Percentiles rank a stretch among this genome's conserved stretches.
Evolutionary conservation across 495 filamentous ascomycete species (phyloP).

Genomic region (Aspergillus sclerotioniger): DNA sequence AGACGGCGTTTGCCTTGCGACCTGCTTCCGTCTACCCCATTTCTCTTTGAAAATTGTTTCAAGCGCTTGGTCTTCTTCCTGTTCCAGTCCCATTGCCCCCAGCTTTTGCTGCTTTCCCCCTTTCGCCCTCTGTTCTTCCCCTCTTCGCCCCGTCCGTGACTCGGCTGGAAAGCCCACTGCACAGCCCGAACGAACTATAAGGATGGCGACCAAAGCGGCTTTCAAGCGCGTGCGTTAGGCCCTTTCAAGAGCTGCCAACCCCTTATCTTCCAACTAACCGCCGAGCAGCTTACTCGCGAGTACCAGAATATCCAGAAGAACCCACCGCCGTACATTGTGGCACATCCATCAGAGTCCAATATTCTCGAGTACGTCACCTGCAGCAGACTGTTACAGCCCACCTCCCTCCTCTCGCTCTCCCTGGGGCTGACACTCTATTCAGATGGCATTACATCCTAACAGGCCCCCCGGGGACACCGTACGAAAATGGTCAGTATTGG

Average conservation of each 20-base stretch:
- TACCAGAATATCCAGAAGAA: slow-evolving; percentile 90
- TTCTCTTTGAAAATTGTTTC: not conserved
- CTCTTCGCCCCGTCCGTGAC: not conserved
- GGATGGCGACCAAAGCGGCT: slow-evolving; percentile 80
- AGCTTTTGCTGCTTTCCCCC: not conserved
- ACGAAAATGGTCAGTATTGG: slow-evolving; percentile 96
- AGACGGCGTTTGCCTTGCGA: no score
- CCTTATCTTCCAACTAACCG: slow-evolving; percentile 14
- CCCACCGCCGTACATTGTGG: slow-evolving; percentile 88
- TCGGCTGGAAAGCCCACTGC: not conserved
- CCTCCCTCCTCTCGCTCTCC: not conserved
- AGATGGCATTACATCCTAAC: slow-evolving; percentile 99
- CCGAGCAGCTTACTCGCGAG: slow-evolving; percentile 78
- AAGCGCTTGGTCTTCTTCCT: not conserved
- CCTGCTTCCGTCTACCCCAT: not conserved
- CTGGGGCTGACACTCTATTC: slow-evolving; percentile 8
- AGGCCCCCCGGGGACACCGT: slow-evolving; percentile 91
- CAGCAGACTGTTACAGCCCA: not conserved
- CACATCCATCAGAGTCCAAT: slow-evolving; percentile 91
- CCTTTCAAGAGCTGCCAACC: not conserved
- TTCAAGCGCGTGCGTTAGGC: slow-evolving; percentile 69
- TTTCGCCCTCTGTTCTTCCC: not conserved
- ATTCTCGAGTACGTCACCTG: slow-evolving; percentile 71
- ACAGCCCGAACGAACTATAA: not conserved
- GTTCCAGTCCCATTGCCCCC: not conserved